A percentile compares a stretch with the other conserved stretches of the same genome.
These are phyloP conservation scores for Suillus spraguei DNA, from an alignment of 768 basidiomycete genomes.

Conservation along the genomic window DNA sequence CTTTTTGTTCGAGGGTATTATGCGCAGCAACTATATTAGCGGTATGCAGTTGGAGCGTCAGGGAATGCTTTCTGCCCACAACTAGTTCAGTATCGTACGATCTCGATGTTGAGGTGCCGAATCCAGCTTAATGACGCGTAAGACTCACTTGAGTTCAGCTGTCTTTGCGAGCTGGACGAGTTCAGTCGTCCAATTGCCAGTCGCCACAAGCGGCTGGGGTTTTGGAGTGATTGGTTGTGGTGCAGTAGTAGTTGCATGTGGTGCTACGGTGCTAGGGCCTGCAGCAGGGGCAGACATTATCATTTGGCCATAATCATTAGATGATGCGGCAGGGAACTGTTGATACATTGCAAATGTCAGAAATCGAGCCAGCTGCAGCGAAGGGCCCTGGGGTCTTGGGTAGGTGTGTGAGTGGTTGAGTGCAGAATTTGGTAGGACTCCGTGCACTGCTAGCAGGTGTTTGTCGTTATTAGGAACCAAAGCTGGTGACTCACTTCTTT, in stretches of 20 bases:
- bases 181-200: slow-evolving; percentile 87
- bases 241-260: slow-evolving; percentile 28
- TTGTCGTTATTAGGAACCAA: slow-evolving; percentile 35
- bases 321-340: slow-evolving; percentile 35
- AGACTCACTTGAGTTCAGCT: slow-evolving; percentile 81
- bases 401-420: slow-evolving; percentile 12
- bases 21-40: slow-evolving; percentile 87
- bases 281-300: slow-evolving; percentile 34
- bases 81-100: background rate
- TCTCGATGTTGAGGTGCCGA: slow-evolving; percentile 14
- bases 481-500: slow-evolving; percentile 10
- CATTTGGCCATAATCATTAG: slow-evolving; percentile 37
- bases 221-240: slow-evolving; percentile 24
- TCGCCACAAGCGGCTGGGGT: slow-evolving; percentile 65
- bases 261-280: slow-evolving; percentile 36
- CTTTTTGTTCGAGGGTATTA: slow-evolving; percentile 75
- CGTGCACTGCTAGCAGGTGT: slow-evolving; percentile 29
- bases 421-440: slow-evolving; percentile 19
- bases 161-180: slow-evolving; percentile 86
- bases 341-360: slow-evolving; percentile 33
- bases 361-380: slow-evolving; percentile 29
- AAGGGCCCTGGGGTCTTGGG: slow-evolving; percentile 33
- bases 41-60: slow-evolving; percentile 83
- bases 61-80: slow-evolving; percentile 69
- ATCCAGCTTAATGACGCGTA: background rate